phyloP scores from a whole-genome alignment of 1,284 basidiomycete species.

The Coniophora puteana region DNA sequence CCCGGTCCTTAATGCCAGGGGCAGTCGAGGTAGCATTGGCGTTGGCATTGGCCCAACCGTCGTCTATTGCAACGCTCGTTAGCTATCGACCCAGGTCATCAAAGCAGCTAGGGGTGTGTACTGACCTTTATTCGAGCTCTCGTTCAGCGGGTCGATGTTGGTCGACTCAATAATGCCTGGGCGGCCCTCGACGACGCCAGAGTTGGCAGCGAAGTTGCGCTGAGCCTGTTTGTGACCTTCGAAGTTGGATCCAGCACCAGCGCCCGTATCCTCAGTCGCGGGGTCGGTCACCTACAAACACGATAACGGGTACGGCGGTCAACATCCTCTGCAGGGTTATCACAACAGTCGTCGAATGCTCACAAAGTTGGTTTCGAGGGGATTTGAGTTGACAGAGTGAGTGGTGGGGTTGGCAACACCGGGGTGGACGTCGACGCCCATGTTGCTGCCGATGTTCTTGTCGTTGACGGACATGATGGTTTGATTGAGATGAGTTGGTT shows the following conservation, averaged over 20 bases:
- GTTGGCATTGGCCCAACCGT: slow-evolving; percentile 39
- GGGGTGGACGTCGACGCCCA: slow-evolving; percentile 29
- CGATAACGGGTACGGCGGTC: not conserved
- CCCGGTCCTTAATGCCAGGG: slow-evolving; percentile 12
- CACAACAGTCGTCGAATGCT: slow-evolving; percentile 14
- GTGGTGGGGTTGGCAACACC: slow-evolving; percentile 41
- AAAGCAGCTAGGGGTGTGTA: not conserved
- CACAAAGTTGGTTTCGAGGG: slow-evolving; percentile 41
- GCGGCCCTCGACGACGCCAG: slow-evolving; percentile 46
- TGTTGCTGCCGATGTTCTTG: slow-evolving; percentile 37
- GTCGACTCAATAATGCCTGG: slow-evolving; percentile 51
- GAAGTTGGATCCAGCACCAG: slow-evolving; percentile 39
- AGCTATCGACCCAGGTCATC: not conserved
- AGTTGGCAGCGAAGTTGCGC: slow-evolving; percentile 34
- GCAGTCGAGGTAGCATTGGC: slow-evolving; percentile 4
- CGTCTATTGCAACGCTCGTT: slow-evolving; percentile 25
- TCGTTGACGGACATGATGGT: slow-evolving; percentile 30
- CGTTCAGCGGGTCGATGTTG: slow-evolving; percentile 47
- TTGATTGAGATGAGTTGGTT: too few species aligned
- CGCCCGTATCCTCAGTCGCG: slow-evolving; percentile 33
- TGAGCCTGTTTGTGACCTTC: slow-evolving; percentile 32
- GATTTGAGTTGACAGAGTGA: slow-evolving; percentile 32
- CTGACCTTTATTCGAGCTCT: slow-evolving; percentile 40
- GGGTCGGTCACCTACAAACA: slow-evolving; percentile 36
- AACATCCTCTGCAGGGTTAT: not conserved